Evolutionary conservation across 805 yeast species (phyloP), one percentile per base, ranked within the genome.

Genomic region (Barnettozyma californica): DNA sequence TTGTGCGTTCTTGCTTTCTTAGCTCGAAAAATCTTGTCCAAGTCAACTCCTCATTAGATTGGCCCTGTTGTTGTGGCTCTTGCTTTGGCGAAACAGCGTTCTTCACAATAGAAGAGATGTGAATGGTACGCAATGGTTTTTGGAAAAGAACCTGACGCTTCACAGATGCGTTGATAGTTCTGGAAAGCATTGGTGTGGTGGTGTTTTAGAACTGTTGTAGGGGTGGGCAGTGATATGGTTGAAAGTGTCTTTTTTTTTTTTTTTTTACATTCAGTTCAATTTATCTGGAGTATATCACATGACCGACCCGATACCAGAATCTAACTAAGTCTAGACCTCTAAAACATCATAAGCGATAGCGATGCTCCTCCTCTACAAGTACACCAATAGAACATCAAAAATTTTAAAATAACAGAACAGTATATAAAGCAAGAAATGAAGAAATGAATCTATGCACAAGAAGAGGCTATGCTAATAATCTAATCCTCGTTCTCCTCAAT

Each of bases 11-110:
- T 55, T 81, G 80, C 59, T 84, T 85, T 60, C 96, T 80, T 60
- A 91, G 73, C 39, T 71, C 66, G 56, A 94, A 81, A 64, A 88
- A 94, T 42, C 87, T 83, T 38, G 80, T 77, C 99, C 99, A 94
- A 44, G 78, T 72, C 60, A 87, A 54, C 9, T 52, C 46, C 13
- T 43, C 14, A 38, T 13, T 31, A 46, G 35, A 43, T 26, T 26
- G 43, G 37, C 8, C 31, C 16, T 31, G 18, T 11, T 25, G 41
- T 23, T 18, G 46, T 20, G 8, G 52, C 9, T 29, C 53, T 18
- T 16, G 47, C 16, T 13, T 44, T 36, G 19, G 45, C 3, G 18
- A 21, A n/a, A 29, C 10, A 26, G 33, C 31, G 14, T 45, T 45
- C 26, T 33, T 25, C 11, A 36, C 34, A 16, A 37, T 16, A n/a